Percentiles rank a stretch among this genome's conserved stretches.
These are phyloP conservation scores for Aspergillus phoenicis DNA, from an alignment of 2,329 filamentous ascomycete species.

Conservation along the genomic window DNA sequence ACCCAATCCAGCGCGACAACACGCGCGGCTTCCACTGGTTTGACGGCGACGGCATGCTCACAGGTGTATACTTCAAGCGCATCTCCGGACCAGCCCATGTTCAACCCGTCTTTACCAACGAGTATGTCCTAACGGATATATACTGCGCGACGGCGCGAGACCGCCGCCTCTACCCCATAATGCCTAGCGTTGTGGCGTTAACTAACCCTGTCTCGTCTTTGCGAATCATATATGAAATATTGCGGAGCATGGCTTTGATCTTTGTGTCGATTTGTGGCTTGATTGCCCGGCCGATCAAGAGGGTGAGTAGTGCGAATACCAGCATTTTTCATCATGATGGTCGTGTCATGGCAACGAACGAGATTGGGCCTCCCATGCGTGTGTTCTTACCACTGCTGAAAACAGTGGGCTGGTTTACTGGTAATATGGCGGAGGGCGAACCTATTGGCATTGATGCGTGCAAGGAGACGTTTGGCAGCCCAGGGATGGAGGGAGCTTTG, in stretches of 20 bases:
- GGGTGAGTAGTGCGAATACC: conserved; percentile 72
- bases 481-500: conserved; percentile 38
- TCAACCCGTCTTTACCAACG: conserved; percentile 67
- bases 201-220: conserved; percentile 1
- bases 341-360: conserved; percentile 68
- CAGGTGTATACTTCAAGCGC: conserved; percentile 62
- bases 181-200: conserved; percentile 63
- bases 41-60: conserved; percentile 74
- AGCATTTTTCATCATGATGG: conserved; percentile 68
- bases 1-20: conserved; percentile 65
- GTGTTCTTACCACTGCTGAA: conserved; percentile 65
- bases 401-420: conserved; percentile 72
- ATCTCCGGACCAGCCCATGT: conserved; percentile 47
- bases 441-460: background rate
- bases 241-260: conserved; percentile 47
- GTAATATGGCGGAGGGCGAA: conserved; percentile 54
- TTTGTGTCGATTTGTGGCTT: conserved; percentile 58
- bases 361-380: conserved; percentile 70
- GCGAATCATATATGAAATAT: background rate
- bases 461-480: conserved; percentile 5
- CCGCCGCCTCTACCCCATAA: conserved; percentile 57
- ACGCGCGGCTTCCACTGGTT: conserved; percentile 71
- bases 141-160: conserved; percentile 59
- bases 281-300: conserved; percentile 61
- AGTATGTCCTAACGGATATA: conserved; percentile 69